Conservation (phyloP, 805 yeast genomes). For the Blastobotrys americana region DNA sequence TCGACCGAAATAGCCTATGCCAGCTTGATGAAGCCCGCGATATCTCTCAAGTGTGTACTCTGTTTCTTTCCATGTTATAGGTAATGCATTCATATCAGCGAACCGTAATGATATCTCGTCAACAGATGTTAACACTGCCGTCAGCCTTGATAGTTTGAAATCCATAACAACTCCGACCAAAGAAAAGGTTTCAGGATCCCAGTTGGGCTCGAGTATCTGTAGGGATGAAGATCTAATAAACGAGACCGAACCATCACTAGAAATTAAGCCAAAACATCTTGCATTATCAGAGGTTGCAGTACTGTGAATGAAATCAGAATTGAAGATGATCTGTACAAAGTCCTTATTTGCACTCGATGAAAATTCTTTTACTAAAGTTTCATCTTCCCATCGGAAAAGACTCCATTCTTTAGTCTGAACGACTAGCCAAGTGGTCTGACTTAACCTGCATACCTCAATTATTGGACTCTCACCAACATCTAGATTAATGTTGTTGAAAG, state of each 20-base stretch:
- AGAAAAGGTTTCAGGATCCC: constrained; percentile 3
- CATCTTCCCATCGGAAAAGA: constrained; percentile 15
- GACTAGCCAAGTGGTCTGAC: constrained; percentile 14
- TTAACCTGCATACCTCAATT: constrained; percentile 9
- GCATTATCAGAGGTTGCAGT: no score
- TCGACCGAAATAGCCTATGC: background rate
- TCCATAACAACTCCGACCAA: constrained; percentile 1
- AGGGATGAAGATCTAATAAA: constrained; percentile 14
- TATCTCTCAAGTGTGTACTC: background rate
- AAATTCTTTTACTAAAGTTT: constrained; percentile 10
- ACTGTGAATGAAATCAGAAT: no score
- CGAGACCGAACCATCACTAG: constrained; percentile 10
- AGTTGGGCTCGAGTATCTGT: constrained; percentile 12
- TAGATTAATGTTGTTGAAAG: background rate
- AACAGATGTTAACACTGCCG: background rate
- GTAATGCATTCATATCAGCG: background rate
- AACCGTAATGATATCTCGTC: background rate
- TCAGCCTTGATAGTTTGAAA: background rate
- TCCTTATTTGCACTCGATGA: constrained; percentile 10
- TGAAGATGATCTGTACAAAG: constrained; percentile 3
- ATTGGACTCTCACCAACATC: constrained; percentile 4
- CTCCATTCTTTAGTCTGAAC: constrained; percentile 17
- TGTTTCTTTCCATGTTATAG: background rate
- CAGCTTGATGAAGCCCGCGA: background rate
- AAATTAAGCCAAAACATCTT: constrained; percentile 12